These are phyloP conservation scores for Microsporum ferrugineum DNA, from an alignment of 2,329 filamentous ascomycete genomes.

Conservation along the genomic window DNA sequence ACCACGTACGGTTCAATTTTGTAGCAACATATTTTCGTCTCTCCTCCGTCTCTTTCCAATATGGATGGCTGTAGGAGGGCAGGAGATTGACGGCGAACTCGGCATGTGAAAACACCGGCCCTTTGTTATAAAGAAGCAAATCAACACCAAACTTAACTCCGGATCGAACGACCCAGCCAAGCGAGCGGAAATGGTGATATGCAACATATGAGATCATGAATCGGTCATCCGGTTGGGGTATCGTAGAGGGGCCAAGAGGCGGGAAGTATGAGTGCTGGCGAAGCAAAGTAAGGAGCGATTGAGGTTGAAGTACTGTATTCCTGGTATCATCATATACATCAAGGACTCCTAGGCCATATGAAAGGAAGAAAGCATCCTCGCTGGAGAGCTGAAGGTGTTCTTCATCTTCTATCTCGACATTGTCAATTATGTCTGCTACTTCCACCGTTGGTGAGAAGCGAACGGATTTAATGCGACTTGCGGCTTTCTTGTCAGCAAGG, in stretches of 20 bases:
- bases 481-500: neutral
- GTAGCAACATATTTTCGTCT: constrained; percentile 42
- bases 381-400: constrained; percentile 87
- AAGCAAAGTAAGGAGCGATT: constrained; percentile 54
- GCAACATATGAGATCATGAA: constrained; percentile 81
- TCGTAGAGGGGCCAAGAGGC: constrained; percentile 33
- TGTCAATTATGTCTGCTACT: constrained; percentile 42
- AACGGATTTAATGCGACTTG: constrained; percentile 46
- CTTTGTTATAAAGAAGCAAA: constrained; percentile 85
- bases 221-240: constrained; percentile 60
- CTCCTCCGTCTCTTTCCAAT: constrained; percentile 50
- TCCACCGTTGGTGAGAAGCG: constrained; percentile 58
- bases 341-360: constrained; percentile 67
- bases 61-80: constrained; percentile 63
- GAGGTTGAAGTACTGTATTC: constrained; percentile 38
- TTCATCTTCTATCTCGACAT: constrained; percentile 36
- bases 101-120: constrained; percentile 87
- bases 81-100: constrained; percentile 82
- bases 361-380: constrained; percentile 86
- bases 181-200: constrained; percentile 90
- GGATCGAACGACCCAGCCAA: constrained; percentile 86
- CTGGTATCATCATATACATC: constrained; percentile 38
- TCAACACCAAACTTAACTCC: constrained; percentile 94
- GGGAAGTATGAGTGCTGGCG: constrained; percentile 61
- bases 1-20: constrained; percentile 36